A percentile compares a stretch with the other conserved stretches of the same genome.
Conservation (phyloP, 1,284 basidiomycete species). For the Leucoagaricus sp. region DNA sequence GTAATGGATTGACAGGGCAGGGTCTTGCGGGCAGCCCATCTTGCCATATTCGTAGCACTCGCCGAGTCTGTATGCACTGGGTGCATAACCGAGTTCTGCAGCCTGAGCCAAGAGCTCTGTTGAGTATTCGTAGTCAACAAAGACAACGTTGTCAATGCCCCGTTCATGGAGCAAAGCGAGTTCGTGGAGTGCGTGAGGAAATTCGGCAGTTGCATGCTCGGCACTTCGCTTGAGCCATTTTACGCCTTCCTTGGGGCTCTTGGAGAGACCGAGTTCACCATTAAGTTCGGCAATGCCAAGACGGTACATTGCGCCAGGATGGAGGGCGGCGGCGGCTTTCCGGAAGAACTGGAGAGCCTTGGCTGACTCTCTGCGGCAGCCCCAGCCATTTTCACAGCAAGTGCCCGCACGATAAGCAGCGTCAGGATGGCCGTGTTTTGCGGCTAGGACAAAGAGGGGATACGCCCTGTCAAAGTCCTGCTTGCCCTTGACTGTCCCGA, state of each 20-base stretch:
- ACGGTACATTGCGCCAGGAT: constrained; percentile 96
- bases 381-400: constrained; percentile 99
- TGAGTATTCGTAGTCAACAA: constrained; percentile 95
- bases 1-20: constrained; percentile 97
- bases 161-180: constrained; percentile 93
- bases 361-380: constrained; percentile 87
- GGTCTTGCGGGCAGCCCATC: constrained; percentile 98
- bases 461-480: constrained; percentile 98
- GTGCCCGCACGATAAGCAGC: constrained; percentile 96
- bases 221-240: constrained; percentile 98
- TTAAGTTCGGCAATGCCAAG: constrained; percentile 96
- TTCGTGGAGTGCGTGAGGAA: constrained; percentile 96
- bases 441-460: constrained; percentile 93
- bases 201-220: constrained; percentile 92
- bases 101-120: constrained; percentile 95
- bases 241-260: constrained; percentile 93
- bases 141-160: constrained; percentile 95
- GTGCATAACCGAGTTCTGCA: constrained; percentile 94
- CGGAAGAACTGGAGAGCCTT: constrained; percentile 95
- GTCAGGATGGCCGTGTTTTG: constrained; percentile 98
- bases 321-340: constrained; percentile 89
- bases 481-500: constrained; percentile 84
- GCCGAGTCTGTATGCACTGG: constrained; percentile 93
- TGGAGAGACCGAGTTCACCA: constrained; percentile 87
- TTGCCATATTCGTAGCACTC: constrained; percentile 99